Percentiles rank a stretch among this genome's conserved stretches.
These are phyloP conservation scores for Eucommia ulmoides DNA, from an alignment of 257 asterid genomes.

Conservation along the genomic window DNA sequence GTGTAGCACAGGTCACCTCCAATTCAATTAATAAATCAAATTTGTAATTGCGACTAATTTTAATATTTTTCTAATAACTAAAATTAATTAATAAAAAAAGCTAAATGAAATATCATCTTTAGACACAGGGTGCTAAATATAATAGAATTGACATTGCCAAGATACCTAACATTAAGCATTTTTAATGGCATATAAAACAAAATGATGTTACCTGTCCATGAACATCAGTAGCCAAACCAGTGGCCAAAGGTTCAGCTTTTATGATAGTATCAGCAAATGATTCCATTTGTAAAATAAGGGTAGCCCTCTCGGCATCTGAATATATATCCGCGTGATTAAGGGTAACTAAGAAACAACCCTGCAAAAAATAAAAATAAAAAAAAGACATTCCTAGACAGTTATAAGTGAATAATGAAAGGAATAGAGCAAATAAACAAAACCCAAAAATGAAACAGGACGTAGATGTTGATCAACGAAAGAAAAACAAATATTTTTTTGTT, in stretches of 20 bases:
- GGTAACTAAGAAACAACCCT: conserved; percentile 62
- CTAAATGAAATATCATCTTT: neutral
- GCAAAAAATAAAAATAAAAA: neutral
- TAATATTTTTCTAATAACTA: too few species aligned
- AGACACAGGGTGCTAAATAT: neutral
- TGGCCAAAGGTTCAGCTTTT: conserved; percentile 80
- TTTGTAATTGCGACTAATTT: too few species aligned
- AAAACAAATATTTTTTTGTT: too few species aligned
- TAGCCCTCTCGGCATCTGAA: conserved; percentile 35
- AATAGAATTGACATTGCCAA: neutral
- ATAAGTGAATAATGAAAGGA: neutral
- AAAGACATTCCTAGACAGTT: too few species aligned
- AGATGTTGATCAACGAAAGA: too few species aligned
- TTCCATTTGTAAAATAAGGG: conserved; percentile 53
- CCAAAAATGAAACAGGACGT: too few species aligned
- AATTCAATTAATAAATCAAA: too few species aligned
- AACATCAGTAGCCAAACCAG: conserved; percentile 85
- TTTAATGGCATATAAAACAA: too few species aligned
- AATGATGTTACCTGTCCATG: conserved; percentile 92
- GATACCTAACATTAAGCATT: too few species aligned
- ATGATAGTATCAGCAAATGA: conserved; percentile 60
- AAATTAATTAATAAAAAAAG: neutral
- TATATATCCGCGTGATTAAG: conserved; percentile 80
- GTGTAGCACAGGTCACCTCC: too few species aligned
- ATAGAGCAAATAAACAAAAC: conserved; percentile 5